A percentile compares a stretch with the other conserved stretches of the same genome.
These are phyloP conservation scores for Trichoderma cornu-damae DNA, from an alignment of 2,329 filamentous ascomycete genomes.

Conservation along the genomic window DNA sequence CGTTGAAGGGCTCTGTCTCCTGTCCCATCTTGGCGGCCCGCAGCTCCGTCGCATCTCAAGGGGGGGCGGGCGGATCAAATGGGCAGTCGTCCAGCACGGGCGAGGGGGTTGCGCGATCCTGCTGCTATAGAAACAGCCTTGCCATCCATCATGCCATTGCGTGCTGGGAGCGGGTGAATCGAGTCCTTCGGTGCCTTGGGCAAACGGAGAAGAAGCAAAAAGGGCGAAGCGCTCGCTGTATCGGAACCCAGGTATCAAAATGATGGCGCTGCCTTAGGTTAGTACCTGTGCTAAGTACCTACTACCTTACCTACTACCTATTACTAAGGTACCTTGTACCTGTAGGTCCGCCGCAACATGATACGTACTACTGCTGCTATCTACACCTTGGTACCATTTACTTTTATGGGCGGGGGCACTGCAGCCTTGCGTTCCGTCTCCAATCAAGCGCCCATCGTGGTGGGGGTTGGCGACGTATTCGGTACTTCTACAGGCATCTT, in stretches of 20 bases:
- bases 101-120: conserved; percentile 2
- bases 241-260: not conserved
- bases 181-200: too few species aligned
- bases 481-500: not conserved
- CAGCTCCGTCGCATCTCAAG: conserved; percentile 29
- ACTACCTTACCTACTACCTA: too few species aligned
- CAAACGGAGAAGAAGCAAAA: not conserved
- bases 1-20: conserved; percentile 30
- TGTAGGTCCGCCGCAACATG: too few species aligned
- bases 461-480: conserved; percentile 9
- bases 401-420: not conserved
- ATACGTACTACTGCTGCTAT: too few species aligned
- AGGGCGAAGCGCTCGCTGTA: not conserved
- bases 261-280: conserved; percentile 1
- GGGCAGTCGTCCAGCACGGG: not conserved
- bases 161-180: not conserved
- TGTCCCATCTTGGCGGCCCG: conserved; percentile 27
- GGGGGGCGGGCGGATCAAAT: conserved; percentile 5
- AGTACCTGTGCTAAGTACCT: too few species aligned
- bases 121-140: not conserved
- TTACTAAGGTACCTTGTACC: too few species aligned
- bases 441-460: conserved; percentile 15
- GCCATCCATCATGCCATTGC: conserved; percentile 18
- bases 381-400: too few species aligned
- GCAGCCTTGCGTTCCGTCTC: conserved; percentile 12